Evolutionary conservation across 148 eudicot species (phyloP), one percentile per base, ranked within the genome.

Genomic region (Dianthus caryophyllus): DNA sequence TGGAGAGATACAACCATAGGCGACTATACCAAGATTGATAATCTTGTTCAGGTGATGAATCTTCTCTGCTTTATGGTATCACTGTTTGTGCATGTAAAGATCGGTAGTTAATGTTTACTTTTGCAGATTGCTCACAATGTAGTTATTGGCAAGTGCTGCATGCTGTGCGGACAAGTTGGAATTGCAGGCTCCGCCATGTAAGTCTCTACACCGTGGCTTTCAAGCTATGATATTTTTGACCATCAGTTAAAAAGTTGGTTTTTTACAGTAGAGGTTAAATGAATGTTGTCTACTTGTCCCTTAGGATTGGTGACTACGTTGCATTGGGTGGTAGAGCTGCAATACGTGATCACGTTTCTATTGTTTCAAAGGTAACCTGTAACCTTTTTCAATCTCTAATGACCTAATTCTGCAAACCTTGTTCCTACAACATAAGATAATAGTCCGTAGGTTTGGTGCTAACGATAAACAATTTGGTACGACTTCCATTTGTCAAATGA

Each of bases 181-280:
- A 82, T 90, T 71, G 99, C 97, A 4, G 99, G 97, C 71, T 94
- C 99, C 65, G 99, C 73, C 27, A 88, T 82, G 97, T 94, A 82
- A 68, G 88, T 64, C 58, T 39, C 50, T 48, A 20, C 64, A 11
- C 44, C 63, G n/a, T n/a, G 60, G 46, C 16, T 70, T 39, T 11
- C 51, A 16, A 21, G 21, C 16, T 8, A 16, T 43, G 21, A 46
- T 24, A 49, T 14, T 30, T 47, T 55, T 31, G 18, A 22, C 10
- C 24, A 31, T 58, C 49, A 49, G 62, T 52, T 18, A 25, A 10
- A 50, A 48, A 27, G 12, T 16, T 57, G 20, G 16, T 21, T 41
- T 9, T 49, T 48, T 54, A 14, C 7, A n/a, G 20, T 70, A 50
- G 53, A 50, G 64, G 43, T 30, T 71, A 9, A 31, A 14, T 65